Base-by-base conservation (phyloP, 1,284 basidiomycete genomes). In the Moesziomyces sp. region DNA sequence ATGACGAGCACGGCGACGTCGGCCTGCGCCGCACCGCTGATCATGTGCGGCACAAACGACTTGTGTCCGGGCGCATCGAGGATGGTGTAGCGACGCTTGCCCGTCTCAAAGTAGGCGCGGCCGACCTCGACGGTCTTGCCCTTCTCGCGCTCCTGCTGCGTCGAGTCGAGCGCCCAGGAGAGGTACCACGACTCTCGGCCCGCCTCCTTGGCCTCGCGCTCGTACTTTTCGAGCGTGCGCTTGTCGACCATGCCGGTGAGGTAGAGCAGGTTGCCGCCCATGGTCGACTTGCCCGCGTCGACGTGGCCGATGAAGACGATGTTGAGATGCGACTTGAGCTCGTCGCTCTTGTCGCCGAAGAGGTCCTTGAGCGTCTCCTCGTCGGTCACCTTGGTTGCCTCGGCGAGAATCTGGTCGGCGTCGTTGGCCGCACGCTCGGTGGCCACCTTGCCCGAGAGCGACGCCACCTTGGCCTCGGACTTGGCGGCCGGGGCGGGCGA, bases 221-320 rank as follows among this genome's bases (percentile, higher is more conserved):
- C 82, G 65, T 81, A 83, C 72, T 84, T 84, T 28, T 84, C 82
- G 51, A 84, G 46, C 38, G 82, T 84, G 38, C 82, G 78, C 76
- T 84, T 84, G 79, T 84, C 82, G 10, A 84, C 81, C 81, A 83
- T 83, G 40, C 82, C 82, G 21, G 80, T 82, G 46, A 83, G 70
- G 67, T 76, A 81, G 55, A 84, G 75, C 52, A 84, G 58, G 59
- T 84, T 75, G 26, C 82, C 82, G 40, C 81, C 81, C 80, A 83
- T 81, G 49, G 82, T 84, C 28, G 82, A 84, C 66, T 84, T 84
- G 58, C 82, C 82, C 3, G 82, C 81, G 59, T 84, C 82, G 70
- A 84, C 82, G 63, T 84, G 82, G 23, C 82, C 82, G 40, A 84
- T 80, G 52, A 84, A 83, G 51, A 84, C 82, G 38, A 84, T 74